phyloP scores from a whole-genome alignment of 2,329 filamentous ascomycete genomes.

The Lachnum nothofagi region DNA sequence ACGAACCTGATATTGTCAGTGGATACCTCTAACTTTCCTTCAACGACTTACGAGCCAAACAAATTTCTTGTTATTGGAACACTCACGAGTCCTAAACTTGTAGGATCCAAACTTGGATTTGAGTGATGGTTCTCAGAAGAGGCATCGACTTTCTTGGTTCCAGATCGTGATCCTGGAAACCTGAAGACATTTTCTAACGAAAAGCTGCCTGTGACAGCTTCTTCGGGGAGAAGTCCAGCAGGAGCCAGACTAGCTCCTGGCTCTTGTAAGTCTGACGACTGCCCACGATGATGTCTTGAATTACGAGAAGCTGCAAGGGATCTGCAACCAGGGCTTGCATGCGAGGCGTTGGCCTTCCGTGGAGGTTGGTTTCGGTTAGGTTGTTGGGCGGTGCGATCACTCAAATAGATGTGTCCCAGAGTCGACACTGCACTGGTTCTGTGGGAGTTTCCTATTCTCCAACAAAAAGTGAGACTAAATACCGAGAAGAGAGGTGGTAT shows the following conservation, averaged over 20 bases:
- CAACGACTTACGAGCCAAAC: constrained; percentile 27
- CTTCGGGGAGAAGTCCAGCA: constrained; percentile 33
- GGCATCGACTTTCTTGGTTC: neutral
- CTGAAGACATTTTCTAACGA: constrained; percentile 34
- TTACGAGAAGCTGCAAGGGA: neutral
- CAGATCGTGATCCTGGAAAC: constrained; percentile 7
- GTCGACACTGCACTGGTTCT: neutral
- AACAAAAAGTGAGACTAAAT: neutral
- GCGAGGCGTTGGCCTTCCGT: too few species aligned
- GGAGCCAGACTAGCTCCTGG: constrained; percentile 29
- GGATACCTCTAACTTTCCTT: neutral
- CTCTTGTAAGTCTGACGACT: neutral
- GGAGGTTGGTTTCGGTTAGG: too few species aligned
- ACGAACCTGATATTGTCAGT: constrained; percentile 33
- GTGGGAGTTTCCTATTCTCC: neutral
- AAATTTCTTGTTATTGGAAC: constrained; percentile 15
- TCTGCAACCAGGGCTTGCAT: too few species aligned
- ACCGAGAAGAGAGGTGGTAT: too few species aligned
- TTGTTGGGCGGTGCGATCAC: neutral
- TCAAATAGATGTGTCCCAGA: neutral
- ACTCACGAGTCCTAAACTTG: neutral
- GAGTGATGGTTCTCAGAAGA: neutral
- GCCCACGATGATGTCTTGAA: neutral
- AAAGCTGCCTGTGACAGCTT: constrained; percentile 34
- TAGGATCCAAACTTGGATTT: neutral